phyloP scores from a whole-genome alignment of 768 basidiomycete genomes.

The Lyophyllum atratum region DNA sequence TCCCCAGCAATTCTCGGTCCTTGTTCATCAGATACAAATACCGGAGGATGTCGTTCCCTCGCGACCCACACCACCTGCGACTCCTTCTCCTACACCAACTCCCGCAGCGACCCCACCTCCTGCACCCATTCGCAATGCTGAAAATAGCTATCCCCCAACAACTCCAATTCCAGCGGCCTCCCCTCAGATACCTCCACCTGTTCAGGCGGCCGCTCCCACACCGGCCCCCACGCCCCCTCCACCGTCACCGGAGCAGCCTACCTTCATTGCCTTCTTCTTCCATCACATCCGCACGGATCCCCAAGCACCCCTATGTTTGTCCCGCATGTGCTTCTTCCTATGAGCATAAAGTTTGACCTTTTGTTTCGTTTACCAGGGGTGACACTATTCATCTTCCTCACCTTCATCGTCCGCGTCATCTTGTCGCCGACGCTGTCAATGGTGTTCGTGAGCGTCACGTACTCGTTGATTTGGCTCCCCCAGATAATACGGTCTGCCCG shows the following conservation, averaged over 20 bases:
- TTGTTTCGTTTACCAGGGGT: constrained; percentile 49
- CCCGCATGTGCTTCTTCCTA: constrained; percentile 18
- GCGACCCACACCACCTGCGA: constrained; percentile 18
- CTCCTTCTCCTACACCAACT: constrained; percentile 30
- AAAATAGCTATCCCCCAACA: constrained; percentile 16
- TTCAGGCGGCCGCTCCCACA: constrained; percentile 15
- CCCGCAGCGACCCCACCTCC: constrained; percentile 17
- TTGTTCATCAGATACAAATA: constrained; percentile 82
- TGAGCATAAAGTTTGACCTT: background rate
- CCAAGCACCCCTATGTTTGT: constrained; percentile 71
- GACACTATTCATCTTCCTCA: constrained; percentile 65
- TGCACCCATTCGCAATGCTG: constrained; percentile 10
- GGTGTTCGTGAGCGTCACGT: constrained; percentile 65
- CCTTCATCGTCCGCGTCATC: constrained; percentile 74
- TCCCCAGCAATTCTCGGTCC: constrained; percentile 76
- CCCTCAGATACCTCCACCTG: constrained; percentile 20
- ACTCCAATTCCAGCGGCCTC: constrained; percentile 20
- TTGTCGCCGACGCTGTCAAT: constrained; percentile 66
- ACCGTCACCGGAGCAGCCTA: constrained; percentile 26
- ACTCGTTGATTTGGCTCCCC: constrained; percentile 82
- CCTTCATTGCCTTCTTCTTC: constrained; percentile 53
- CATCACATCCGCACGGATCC: constrained; percentile 68
- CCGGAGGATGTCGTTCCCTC: constrained; percentile 56
- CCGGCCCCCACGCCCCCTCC: constrained; percentile 27
- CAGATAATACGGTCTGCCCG: constrained; percentile 80